These are phyloP conservation scores for Gossypium australe DNA, from an alignment of 345 rosid species.

Conservation along the genomic window DNA sequence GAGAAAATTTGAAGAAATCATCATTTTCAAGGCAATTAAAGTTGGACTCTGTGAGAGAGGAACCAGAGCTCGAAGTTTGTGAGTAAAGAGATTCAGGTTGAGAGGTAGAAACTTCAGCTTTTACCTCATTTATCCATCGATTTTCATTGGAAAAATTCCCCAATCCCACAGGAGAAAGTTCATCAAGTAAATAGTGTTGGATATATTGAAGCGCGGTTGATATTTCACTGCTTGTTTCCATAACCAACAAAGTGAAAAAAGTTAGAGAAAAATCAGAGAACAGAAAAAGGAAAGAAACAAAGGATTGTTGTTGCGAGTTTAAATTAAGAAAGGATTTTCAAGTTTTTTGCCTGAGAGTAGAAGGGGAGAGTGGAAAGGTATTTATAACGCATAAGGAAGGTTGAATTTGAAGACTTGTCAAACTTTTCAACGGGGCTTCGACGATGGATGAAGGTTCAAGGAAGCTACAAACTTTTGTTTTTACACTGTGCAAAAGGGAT, in stretches of 20 bases:
- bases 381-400: background rate
- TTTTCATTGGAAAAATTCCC: background rate
- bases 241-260: background rate
- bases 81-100: constrained; percentile 11
- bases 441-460: constrained; percentile 6
- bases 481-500: background rate
- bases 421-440: constrained; percentile 15
- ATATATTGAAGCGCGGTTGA: constrained; percentile 42
- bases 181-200: constrained; percentile 51
- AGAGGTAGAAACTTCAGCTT: constrained; percentile 12
- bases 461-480: constrained; percentile 11
- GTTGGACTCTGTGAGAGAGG: constrained; percentile 22
- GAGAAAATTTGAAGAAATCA: constrained; percentile 23
- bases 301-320: background rate
- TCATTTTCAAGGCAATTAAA: constrained; percentile 9
- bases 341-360: background rate
- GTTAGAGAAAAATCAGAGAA: background rate
- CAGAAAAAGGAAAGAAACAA: background rate
- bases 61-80: constrained; percentile 23
- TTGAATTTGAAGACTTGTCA: constrained; percentile 12
- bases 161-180: constrained; percentile 32
- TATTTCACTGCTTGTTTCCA: constrained; percentile 36
- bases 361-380: background rate
- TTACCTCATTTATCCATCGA: constrained; percentile 20
- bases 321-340: constrained; percentile 4